Evolutionary conservation across 495 filamentous ascomycete species (phyloP).

Genomic region (Neurospora tetrasperma): DNA sequence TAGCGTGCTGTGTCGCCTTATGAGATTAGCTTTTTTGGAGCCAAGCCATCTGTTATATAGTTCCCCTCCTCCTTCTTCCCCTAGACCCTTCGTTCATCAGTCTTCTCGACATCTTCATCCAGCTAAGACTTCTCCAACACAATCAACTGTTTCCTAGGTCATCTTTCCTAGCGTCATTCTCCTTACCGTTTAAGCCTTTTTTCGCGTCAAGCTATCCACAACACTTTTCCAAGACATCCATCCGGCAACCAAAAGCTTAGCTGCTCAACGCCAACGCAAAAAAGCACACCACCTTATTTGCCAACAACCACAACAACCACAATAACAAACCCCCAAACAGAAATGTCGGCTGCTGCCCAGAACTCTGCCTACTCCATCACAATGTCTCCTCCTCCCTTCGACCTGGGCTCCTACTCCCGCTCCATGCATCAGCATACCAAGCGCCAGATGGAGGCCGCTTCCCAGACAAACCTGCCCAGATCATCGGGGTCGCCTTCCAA

Average conservation of each 20-base stretch:
- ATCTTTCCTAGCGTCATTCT: not conserved
- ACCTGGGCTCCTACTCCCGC: constrained; percentile 34
- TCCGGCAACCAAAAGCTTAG: not conserved
- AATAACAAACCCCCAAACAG: not conserved
- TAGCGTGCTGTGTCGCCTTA: constrained; percentile 10
- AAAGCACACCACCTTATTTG: not conserved
- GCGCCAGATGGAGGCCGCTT: constrained; percentile 39
- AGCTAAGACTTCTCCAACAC: not conserved
- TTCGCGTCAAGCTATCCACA: not conserved
- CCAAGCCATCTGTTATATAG: constrained; percentile 20
- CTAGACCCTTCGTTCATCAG: constrained; percentile 6
- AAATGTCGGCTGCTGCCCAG: constrained; percentile 26
- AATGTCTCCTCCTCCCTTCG: constrained; percentile 32
- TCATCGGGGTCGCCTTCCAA: not conserved
- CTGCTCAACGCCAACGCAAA: constrained; percentile 1
- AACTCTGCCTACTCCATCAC: constrained; percentile 17
- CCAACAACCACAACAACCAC: constrained; percentile 1
- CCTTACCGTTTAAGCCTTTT: not conserved
- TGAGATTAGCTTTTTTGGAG: constrained; percentile 11
- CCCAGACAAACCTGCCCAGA: constrained; percentile 12
- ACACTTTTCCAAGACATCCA: not conserved
- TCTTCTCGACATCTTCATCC: constrained; percentile 2
- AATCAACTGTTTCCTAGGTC: not conserved
- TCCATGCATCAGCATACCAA: constrained; percentile 43
- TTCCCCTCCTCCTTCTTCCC: constrained; percentile 4